phyloP scores from a whole-genome alignment of 129 eudicot genomes.

The Pseudognaphalium luteoalbum region DNA sequence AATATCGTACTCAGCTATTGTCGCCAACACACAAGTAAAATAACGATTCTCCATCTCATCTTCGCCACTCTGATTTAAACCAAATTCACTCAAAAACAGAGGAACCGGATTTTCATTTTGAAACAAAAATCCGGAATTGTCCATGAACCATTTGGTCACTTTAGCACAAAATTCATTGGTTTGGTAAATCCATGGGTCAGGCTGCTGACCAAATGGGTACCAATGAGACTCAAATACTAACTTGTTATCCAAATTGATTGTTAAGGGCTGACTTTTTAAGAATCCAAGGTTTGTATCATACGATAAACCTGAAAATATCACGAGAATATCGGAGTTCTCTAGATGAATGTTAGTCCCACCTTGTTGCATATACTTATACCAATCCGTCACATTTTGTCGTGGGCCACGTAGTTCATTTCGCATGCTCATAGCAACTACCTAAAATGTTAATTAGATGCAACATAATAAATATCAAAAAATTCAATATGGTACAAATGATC shows the following conservation, averaged over 20 bases:
- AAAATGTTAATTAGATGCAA: background rate
- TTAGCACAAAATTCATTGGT: conserved; percentile 49
- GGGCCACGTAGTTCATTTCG: conserved; percentile 74
- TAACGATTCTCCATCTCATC: conserved; percentile 56
- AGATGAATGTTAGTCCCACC: conserved; percentile 49
- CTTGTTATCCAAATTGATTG: conserved; percentile 39
- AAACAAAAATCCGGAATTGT: conserved; percentile 46
- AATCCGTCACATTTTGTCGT: conserved; percentile 41
- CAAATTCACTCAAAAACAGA: conserved; percentile 66
- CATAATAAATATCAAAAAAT: too few species aligned
- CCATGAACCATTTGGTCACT: conserved; percentile 40
- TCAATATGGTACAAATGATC: too few species aligned
- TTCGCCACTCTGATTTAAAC: conserved; percentile 51
- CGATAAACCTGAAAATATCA: conserved; percentile 61
- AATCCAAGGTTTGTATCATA: conserved; percentile 53
- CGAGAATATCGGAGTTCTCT: conserved; percentile 51
- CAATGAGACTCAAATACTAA: conserved; percentile 73
- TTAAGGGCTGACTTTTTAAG: conserved; percentile 41
- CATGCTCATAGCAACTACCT: conserved; percentile 81
- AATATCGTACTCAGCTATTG: conserved; percentile 51
- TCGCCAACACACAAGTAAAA: conserved; percentile 52
- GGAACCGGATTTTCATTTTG: conserved; percentile 40
- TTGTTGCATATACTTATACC: conserved; percentile 59
- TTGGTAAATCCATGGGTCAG: conserved; percentile 45
- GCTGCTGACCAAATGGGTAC: conserved; percentile 53